Evolutionary conservation across 2,329 filamentous ascomycete species (phyloP).

Genomic region (Xylariaceae sp.): DNA sequence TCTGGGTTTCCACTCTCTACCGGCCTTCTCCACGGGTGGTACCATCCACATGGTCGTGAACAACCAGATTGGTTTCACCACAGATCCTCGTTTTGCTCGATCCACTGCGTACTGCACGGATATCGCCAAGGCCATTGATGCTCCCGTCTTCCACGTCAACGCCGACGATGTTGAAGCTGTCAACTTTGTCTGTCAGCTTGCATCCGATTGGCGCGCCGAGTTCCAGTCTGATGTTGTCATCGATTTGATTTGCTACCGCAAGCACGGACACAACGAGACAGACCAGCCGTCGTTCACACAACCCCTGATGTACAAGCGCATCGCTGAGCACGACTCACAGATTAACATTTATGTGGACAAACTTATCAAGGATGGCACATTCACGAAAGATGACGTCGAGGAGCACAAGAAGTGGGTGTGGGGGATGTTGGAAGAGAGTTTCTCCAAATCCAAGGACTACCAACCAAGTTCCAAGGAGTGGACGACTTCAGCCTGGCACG

Average conservation of each 20-base stretch:
- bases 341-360: slow-evolving; percentile 90
- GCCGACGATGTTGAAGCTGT: slow-evolving; percentile 97
- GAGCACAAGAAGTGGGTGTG: slow-evolving; percentile 99
- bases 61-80: slow-evolving; percentile 99
- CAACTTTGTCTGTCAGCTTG: slow-evolving; percentile 96
- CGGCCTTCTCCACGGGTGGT: slow-evolving; percentile 93
- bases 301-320: slow-evolving; percentile 98
- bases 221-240: slow-evolving; percentile 99
- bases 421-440: slow-evolving; percentile 98
- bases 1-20: slow-evolving; percentile 93
- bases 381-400: slow-evolving; percentile 95
- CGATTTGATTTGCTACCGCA: slow-evolving; percentile 97
- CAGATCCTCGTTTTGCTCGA: slow-evolving; percentile 92
- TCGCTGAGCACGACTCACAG: slow-evolving; percentile 76
- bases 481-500: slow-evolving; percentile 98
- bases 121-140: slow-evolving; percentile 97
- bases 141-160: slow-evolving; percentile 98
- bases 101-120: slow-evolving; percentile 99
- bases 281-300: slow-evolving; percentile 99
- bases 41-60: slow-evolving; percentile 97
- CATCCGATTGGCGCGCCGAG: slow-evolving; percentile 95
- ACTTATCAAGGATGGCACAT: slow-evolving; percentile 86
- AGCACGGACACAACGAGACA: slow-evolving; percentile 98
- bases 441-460: slow-evolving; percentile 95
- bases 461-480: slow-evolving; percentile 95